Evolutionary conservation across 768 basidiomycete genomes (phyloP).

Genomic region (Flagelloscypha sp.): DNA sequence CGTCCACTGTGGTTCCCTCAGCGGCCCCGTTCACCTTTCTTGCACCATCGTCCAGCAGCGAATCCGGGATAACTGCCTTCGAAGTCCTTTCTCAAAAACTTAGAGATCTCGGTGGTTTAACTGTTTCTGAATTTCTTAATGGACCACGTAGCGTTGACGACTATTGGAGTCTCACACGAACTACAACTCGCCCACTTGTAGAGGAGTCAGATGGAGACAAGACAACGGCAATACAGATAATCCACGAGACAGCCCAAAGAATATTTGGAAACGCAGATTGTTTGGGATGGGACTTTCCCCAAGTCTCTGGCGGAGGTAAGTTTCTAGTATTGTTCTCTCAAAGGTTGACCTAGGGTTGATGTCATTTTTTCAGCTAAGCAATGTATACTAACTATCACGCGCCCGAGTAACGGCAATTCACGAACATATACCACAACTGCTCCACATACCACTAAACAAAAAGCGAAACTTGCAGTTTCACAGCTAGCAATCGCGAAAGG

Average conservation of each 20-base stretch:
- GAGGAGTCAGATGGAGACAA: no score
- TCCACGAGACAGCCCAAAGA: conserved; percentile 36
- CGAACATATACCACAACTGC: conserved; percentile 48
- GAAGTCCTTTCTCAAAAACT: no score
- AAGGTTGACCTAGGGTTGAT: background rate
- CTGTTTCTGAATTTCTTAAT: no score
- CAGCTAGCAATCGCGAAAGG: conserved; percentile 50
- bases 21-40: no score
- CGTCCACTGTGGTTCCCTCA: no score
- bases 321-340: conserved; percentile 15
- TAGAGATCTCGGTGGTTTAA: no score
- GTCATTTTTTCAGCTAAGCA: conserved; percentile 34
- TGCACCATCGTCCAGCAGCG: no score
- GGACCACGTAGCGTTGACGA: no score
- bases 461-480: conserved; percentile 48
- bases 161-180: no score
- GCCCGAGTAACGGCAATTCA: conserved; percentile 39
- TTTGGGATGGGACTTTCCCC: conserved; percentile 41
- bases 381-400: conserved; percentile 54
- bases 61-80: no score
- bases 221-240: no score
- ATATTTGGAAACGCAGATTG: conserved; percentile 31
- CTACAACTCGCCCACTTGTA: no score
- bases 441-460: conserved; percentile 33
- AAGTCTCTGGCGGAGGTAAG: conserved; percentile 28